A percentile compares a stretch with the other conserved stretches of the same genome.
Evolutionary conservation across 2,329 filamentous ascomycete genomes (phyloP).

Genomic region (Talaromyces marneffei): DNA sequence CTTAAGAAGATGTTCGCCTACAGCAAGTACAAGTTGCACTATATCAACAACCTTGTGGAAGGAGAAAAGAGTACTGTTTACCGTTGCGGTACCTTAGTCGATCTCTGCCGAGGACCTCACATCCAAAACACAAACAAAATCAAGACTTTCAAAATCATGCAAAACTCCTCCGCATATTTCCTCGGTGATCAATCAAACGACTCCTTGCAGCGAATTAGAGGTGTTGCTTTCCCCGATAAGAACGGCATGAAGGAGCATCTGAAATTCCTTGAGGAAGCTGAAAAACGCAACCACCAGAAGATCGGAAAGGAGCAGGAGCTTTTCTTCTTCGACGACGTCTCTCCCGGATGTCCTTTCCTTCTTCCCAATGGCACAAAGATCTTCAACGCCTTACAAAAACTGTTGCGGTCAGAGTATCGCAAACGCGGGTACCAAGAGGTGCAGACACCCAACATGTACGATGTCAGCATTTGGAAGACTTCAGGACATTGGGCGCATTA

Average conservation of each 20-base stretch:
- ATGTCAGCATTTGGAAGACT: constrained; percentile 84
- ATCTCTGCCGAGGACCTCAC: constrained; percentile 91
- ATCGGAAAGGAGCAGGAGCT: constrained; percentile 94
- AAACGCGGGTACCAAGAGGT: constrained; percentile 93
- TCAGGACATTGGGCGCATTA: constrained; percentile 94
- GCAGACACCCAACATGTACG: constrained; percentile 94
- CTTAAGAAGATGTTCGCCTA: constrained; percentile 94
- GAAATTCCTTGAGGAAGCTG: constrained; percentile 94
- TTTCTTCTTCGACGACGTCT: constrained; percentile 92
- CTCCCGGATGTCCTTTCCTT: constrained; percentile 91
- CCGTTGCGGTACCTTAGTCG: constrained; percentile 85
- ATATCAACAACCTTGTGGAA: constrained; percentile 91
- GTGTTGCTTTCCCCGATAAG: constrained; percentile 95
- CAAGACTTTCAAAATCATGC: constrained; percentile 91
- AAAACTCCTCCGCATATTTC: constrained; percentile 83
- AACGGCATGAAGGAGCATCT: constrained; percentile 89
- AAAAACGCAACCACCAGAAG: constrained; percentile 89
- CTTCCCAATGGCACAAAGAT: constrained; percentile 88
- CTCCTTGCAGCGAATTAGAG: constrained; percentile 92
- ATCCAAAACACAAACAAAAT: constrained; percentile 90
- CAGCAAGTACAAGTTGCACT: constrained; percentile 98
- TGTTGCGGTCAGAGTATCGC: constrained; percentile 83
- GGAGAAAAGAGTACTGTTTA: constrained; percentile 92
- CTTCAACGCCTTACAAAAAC: constrained; percentile 78
- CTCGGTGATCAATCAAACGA: constrained; percentile 90